Evolutionary conservation across 106 monocot genomes (phyloP).

Genomic region (Phalaenopsis aphrodite): DNA sequence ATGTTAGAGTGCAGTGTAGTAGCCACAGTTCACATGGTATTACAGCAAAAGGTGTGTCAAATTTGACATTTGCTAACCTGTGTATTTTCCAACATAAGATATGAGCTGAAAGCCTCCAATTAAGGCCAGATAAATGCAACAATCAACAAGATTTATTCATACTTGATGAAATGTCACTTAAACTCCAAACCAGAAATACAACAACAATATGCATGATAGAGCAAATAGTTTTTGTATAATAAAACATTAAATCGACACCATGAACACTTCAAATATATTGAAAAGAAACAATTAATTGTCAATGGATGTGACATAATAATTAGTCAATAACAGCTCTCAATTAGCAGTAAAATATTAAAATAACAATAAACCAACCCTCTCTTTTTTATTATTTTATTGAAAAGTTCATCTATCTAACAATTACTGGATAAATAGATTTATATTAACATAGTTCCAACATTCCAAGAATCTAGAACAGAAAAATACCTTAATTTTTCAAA

Average conservation of each 20-base stretch:
- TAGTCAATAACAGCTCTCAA: neutral
- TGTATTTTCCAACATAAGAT: neutral
- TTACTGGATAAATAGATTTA: neutral
- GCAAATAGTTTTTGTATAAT: neutral
- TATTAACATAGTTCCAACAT: neutral
- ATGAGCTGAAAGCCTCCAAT: neutral
- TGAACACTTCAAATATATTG: neutral
- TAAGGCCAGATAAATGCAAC: neutral
- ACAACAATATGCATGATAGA: neutral
- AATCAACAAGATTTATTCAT: neutral
- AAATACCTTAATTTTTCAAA: constrained; percentile 1
- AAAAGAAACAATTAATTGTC: neutral
- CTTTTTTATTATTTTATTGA: neutral
- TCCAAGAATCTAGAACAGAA: neutral
- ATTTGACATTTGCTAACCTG: neutral
- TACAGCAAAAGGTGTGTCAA: neutral
- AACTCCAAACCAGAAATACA: too few species aligned
- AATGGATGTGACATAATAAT: neutral
- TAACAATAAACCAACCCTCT: neutral
- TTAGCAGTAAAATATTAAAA: neutral
- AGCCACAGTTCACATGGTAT: neutral
- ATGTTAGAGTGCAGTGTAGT: too few species aligned
- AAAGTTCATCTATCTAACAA: neutral
- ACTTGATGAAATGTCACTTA: neutral
- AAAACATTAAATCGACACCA: neutral